A percentile compares a stretch with the other conserved stretches of the same genome.
These are phyloP conservation scores for Emydomyces testavorans DNA, from an alignment of 2,329 filamentous ascomycete species.

Conservation along the genomic window DNA sequence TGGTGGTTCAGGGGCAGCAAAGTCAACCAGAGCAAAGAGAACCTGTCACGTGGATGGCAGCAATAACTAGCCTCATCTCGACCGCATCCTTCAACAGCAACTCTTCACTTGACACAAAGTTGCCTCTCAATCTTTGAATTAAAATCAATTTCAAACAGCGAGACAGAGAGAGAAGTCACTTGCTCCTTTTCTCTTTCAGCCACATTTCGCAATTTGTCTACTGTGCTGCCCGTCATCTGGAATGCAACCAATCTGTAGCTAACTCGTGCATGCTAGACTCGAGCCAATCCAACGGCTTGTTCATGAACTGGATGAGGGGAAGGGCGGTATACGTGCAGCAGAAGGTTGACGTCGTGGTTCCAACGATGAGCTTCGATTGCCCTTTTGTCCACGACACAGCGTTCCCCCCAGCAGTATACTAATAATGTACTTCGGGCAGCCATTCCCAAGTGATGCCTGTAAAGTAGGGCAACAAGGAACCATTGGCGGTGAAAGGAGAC, in stretches of 20 bases:
- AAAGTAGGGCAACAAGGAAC: constrained; percentile 8
- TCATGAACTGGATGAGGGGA: neutral
- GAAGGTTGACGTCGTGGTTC: constrained; percentile 9
- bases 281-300: neutral
- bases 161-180: no score
- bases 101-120: no score
- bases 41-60: no score
- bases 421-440: constrained; percentile 6
- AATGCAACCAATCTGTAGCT: no score
- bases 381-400: neutral
- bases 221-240: neutral
- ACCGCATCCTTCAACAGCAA: neutral
- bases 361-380: neutral
- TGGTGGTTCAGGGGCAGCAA: constrained; percentile 3
- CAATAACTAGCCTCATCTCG: no score
- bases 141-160: no score
- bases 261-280: neutral
- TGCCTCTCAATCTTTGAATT: no score
- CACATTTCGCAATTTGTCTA: no score
- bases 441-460: constrained; percentile 3
- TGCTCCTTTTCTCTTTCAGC: no score
- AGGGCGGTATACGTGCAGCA: neutral
- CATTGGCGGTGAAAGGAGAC: neutral
- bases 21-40: no score
- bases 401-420: neutral